A percentile compares a stretch with the other conserved stretches of the same genome.
Conservation (phyloP, 106 monocot genomes). For the Dactylorhiza incarnata region DNA sequence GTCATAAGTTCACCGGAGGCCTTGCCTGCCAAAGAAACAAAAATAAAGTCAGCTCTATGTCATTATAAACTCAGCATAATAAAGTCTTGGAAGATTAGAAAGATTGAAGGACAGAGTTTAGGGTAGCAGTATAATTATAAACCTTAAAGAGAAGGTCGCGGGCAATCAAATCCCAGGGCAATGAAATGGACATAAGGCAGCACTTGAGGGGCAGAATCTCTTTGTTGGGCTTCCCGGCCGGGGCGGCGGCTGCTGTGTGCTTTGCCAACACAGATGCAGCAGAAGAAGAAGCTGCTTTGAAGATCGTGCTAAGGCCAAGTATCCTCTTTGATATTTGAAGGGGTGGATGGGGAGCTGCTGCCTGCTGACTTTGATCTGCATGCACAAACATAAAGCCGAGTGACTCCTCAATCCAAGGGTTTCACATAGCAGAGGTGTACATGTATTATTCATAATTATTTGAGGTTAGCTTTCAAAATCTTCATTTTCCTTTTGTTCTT, state of each 20-base stretch:
- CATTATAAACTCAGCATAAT: too few relatives aligned
- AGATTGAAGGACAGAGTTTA: too few relatives aligned
- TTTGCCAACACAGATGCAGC: constrained; percentile 80
- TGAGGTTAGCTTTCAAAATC: neutral
- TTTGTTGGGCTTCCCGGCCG: constrained; percentile 21
- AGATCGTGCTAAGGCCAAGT: constrained; percentile 47
- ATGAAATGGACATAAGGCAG: constrained; percentile 88
- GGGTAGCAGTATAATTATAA: too few relatives aligned
- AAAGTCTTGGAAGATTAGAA: too few relatives aligned
- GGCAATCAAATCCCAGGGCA: constrained; percentile 90
- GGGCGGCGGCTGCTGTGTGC: constrained; percentile 47
- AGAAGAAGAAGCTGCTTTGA: constrained; percentile 71
- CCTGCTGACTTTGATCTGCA: constrained; percentile 76
- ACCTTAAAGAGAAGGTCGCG: constrained; percentile 93
- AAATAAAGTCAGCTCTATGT: too few relatives aligned
- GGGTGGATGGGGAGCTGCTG: constrained; percentile 37
- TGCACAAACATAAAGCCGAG: neutral
- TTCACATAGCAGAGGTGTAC: neutral
- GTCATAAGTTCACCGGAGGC: too few relatives aligned
- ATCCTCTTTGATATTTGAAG: constrained; percentile 41
- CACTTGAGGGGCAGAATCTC: constrained; percentile 77
- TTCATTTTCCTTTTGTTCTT: neutral
- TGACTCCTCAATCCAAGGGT: neutral
- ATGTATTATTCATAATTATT: neutral
- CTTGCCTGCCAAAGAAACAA: too few relatives aligned